Evolutionary conservation across 768 basidiomycete genomes (phyloP), one percentile per base, ranked within the genome.

Genomic region (Suillus sp.): DNA sequence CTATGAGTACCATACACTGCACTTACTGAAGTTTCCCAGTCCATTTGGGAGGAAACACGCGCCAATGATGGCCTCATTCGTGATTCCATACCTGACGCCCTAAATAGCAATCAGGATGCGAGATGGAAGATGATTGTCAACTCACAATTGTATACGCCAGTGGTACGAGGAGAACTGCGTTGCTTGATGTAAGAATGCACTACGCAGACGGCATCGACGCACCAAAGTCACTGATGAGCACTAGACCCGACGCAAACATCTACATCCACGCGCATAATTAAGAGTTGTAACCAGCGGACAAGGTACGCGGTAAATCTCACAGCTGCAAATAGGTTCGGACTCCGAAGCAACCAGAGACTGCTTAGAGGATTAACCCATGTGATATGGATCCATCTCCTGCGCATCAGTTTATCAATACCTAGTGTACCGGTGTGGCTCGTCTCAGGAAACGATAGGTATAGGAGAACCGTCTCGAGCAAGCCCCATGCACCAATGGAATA

Each of bases 61-160:
- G 1, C 73, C 73, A 11, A 76, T 66, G 40, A 73, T 3, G 0
- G 60, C 67, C 22, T 71, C 73, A 22, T 62, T 65, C 9, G 51
- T 8, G 22, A 76, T 68, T 35, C 68, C 69, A 43, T 74, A 76
- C 32, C 65, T 71, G n/a, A 72, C 75, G 5, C 86, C 90, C 89
- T 91, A 64, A 8, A 16, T 32, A 22, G 4, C 40, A 5, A 50
- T 54, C 47, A 60, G 47, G 20, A 13, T 40, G 38, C 5, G 25
- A 48, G 8, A 27, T 30, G 3, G 8, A 30, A 34, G 22, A 16
- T 3, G 7, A 47, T 56, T 9, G 10, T 20, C 30, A 13, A 9
- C 85, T 65, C 65, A 90, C 90, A 34, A 91, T 79, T 0, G 89
- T 91, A 65, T 85, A 89, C 0, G 88, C 80, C 7, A 92, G 73